Evolutionary conservation across 257 asterid genomes (phyloP).

Genomic region (Anisodus acutangulus): DNA sequence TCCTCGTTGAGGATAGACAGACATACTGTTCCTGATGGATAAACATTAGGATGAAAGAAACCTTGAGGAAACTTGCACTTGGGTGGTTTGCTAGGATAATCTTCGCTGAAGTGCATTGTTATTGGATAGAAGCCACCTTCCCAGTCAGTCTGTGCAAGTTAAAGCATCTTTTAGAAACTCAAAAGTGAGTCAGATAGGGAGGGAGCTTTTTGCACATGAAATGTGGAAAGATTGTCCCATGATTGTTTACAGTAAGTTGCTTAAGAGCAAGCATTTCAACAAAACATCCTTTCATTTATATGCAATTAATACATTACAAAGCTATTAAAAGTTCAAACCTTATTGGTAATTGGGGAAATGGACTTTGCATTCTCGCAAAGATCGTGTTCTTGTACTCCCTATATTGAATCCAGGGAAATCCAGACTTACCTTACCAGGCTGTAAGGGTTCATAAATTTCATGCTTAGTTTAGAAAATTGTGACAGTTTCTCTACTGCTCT

Average conservation of each 20-base stretch:
- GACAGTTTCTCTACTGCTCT: neutral
- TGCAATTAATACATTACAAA: neutral
- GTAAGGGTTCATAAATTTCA: neutral
- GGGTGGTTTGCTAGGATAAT: constrained; percentile 88
- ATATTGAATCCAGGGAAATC: neutral
- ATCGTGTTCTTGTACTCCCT: neutral
- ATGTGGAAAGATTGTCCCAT: too few species aligned
- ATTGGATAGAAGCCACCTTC: constrained; percentile 82
- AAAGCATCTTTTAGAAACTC: too few species aligned
- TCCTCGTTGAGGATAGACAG: constrained; percentile 88
- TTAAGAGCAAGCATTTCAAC: neutral
- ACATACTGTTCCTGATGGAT: constrained; percentile 90
- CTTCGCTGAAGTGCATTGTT: constrained; percentile 82
- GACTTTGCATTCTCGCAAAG: neutral
- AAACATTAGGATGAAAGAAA: constrained; percentile 66
- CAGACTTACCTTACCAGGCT: neutral
- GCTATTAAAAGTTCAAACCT: neutral
- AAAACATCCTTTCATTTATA: neutral
- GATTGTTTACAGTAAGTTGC: too few species aligned
- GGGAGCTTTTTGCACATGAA: too few species aligned
- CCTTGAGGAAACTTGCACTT: constrained; percentile 82
- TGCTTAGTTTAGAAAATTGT: neutral
- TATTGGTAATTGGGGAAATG: neutral
- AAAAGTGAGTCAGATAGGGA: too few species aligned
- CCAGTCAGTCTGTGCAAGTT: constrained; percentile 71